Percentiles rank a stretch among this genome's conserved stretches.
These are phyloP conservation scores for Triticum dicoccoides DNA, from an alignment of 176 grass and related monocot species.

Conservation along the genomic window DNA sequence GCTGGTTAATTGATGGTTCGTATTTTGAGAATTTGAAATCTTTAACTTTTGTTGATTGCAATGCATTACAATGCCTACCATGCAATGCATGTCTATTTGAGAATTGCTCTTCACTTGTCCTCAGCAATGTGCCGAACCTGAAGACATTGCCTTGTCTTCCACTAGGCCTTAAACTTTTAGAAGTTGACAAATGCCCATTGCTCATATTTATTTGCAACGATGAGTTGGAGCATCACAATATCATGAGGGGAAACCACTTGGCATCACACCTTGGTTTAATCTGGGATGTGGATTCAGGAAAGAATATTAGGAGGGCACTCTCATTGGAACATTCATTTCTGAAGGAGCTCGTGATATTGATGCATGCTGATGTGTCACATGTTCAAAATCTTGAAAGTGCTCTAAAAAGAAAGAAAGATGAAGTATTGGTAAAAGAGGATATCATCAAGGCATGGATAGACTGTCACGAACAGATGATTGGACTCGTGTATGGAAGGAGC, in stretches of 20 bases:
- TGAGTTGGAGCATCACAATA: too few relatives aligned
- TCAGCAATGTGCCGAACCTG: not conserved
- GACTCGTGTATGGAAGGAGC: not conserved
- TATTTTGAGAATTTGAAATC: too few relatives aligned
- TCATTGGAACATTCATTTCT: not conserved
- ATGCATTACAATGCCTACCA: too few relatives aligned
- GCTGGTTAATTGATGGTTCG: too few relatives aligned
- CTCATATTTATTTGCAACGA: too few relatives aligned
- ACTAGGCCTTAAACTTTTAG: not conserved
- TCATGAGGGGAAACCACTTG: too few relatives aligned
- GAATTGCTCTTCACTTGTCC: fast-evolving
- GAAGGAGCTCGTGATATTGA: not conserved
- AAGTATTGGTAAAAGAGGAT: not conserved
- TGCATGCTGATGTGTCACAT: not conserved
- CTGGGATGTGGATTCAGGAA: not conserved
- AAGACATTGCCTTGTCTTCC: not conserved
- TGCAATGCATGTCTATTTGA: too few relatives aligned
- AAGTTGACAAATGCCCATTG: not conserved
- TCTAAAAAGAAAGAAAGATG: too few relatives aligned
- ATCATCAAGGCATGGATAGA: not conserved
- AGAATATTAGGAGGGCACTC: not conserved
- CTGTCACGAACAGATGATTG: not conserved
- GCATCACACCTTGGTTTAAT: too few relatives aligned
- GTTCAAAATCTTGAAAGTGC: not conserved
- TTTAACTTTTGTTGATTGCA: too few relatives aligned